Base-by-base conservation (phyloP, 208 protist genomes). In the Crithidia bombi region DNA sequence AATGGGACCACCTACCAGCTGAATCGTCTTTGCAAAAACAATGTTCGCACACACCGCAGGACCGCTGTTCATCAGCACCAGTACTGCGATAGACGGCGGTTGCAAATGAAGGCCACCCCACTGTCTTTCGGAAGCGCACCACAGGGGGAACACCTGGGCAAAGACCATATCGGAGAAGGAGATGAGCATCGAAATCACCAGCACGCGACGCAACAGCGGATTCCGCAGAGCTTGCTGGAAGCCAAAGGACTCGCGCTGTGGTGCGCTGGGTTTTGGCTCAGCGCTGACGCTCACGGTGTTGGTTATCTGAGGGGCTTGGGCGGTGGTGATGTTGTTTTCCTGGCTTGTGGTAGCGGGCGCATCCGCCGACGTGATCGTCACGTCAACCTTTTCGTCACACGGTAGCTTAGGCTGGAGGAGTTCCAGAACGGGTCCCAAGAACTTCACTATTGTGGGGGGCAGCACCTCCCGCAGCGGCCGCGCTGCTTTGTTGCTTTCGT, bases 181-280 rank as follows among this genome's bases (percentile, higher is more conserved):
- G 33, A 94, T 75, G 36, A 94, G 69, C 85, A 91, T 90, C 41
- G 83, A 90, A 21, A 91, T 78, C 39, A 91, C 72, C 17, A 76
- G 79, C 28, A 91, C 73, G 38, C 78, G 71, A 23, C 89, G 78
- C 39, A 86, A 81, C 32, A 78, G 63, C 1, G 69, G 63, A 33
- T 75, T 64, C 21, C 30, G 9, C 43, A 94, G 79, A 4, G 89
- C 82, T 33, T 89, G 75, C 47, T 71, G 74, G 65, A 85, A 94
- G 4, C 86, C 85, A 64, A 93, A 91, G 15, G 73, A 75, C 0
- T 62, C 47, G 17, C 56, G 76, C 43, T 69, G 78, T 5, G 33
- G 6, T 4, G 41, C 21, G 0, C 44, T 11, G 5, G 10, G 5
- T 19, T 23, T 19, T 11, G 28, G 50, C 43, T 30, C 47, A 5